Conservation (phyloP, 768 basidiomycete species). For the Dioszegia aurantiaca region DNA sequence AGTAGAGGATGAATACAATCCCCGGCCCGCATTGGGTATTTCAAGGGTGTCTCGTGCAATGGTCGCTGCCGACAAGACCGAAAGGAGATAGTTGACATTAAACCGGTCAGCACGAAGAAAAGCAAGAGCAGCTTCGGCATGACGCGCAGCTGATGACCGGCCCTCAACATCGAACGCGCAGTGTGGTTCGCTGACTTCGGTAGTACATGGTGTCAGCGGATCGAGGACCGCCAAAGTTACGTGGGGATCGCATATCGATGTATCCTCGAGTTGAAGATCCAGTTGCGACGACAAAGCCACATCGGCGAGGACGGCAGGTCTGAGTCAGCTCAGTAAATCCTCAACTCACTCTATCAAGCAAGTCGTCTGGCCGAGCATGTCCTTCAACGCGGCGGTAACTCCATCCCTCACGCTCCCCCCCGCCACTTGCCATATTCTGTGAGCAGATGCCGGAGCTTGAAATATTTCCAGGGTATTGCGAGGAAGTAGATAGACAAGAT, state of each 20-base stretch:
- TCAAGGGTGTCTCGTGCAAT: constrained; percentile 65
- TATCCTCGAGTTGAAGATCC: constrained; percentile 19
- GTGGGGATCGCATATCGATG: background rate
- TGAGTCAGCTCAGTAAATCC: constrained; percentile 3
- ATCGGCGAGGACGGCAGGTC: constrained; percentile 34
- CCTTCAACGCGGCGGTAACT: constrained; percentile 14
- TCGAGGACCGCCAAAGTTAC: constrained; percentile 34
- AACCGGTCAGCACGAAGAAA: constrained; percentile 62
- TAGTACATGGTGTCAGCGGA: constrained; percentile 25
- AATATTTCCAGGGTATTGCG: constrained; percentile 16
- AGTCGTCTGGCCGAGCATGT: constrained; percentile 10
- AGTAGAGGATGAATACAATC: constrained; percentile 57
- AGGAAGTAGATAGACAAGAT: constrained; percentile 30
- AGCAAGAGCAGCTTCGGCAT: constrained; percentile 60
- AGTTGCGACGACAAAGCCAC: constrained; percentile 25
- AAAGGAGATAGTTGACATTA: constrained; percentile 67
- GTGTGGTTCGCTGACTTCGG: constrained; percentile 9
- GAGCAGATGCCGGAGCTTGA: constrained; percentile 3
- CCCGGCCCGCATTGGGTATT: constrained; percentile 58
- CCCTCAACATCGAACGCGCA: constrained; percentile 56
- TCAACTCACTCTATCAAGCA: constrained; percentile 29
- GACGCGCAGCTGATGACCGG: constrained; percentile 65
- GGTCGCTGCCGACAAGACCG: constrained; percentile 64
- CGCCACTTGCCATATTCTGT: constrained; percentile 7
- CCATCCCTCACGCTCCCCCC: constrained; percentile 13